Percentiles rank a stretch among this genome's conserved stretches.
These are phyloP conservation scores for Podospora comata DNA, from an alignment of 495 filamentous ascomycete species.

Conservation along the genomic window DNA sequence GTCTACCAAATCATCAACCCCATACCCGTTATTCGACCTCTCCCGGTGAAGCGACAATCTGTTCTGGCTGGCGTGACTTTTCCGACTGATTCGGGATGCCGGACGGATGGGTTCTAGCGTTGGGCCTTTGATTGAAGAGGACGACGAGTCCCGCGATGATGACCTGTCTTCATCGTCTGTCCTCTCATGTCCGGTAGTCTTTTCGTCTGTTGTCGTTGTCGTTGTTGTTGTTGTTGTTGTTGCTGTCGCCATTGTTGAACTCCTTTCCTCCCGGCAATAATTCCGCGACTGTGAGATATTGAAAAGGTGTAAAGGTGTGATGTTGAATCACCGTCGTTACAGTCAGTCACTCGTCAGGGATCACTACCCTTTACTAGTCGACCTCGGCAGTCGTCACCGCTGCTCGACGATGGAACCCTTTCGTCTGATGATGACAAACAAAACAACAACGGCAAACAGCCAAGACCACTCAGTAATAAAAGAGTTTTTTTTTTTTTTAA, in stretches of 20 bases:
- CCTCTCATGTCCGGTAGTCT: background rate
- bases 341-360: background rate
- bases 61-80: conserved; percentile 9
- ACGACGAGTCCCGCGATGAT: background rate
- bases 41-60: conserved; percentile 29
- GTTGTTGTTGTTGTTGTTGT: background rate
- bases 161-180: background rate
- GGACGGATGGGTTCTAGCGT: conserved; percentile 6
- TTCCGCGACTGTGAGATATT: background rate
- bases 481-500: too few species aligned
- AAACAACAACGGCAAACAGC: background rate
- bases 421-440: background rate
- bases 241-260: background rate
- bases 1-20: conserved; percentile 48
- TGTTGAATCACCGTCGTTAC: background rate
- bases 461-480: too few species aligned
- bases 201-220: background rate
- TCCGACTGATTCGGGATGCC: conserved; percentile 2
- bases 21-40: conserved; percentile 62
- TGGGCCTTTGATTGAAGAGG: background rate
- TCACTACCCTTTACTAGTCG: background rate
- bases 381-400: background rate
- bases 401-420: background rate
- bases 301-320: background rate
- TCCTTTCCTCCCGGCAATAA: background rate